phyloP scores from a whole-genome alignment of 2,329 filamentous ascomycete species.

The Elsinoe arachidis region DNA sequence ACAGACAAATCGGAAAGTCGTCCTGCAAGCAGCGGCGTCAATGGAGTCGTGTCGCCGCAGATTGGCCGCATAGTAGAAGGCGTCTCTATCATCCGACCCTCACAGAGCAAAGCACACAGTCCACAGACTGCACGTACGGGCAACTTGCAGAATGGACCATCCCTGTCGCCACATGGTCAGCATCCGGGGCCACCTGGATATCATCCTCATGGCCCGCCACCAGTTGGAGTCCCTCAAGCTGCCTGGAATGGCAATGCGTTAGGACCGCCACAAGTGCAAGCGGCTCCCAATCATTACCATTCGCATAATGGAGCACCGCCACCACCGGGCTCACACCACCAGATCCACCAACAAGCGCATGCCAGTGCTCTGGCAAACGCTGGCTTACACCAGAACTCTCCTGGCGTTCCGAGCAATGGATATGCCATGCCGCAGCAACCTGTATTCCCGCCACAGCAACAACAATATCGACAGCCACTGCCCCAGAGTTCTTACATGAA shows the following conservation, averaged over 20 bases:
- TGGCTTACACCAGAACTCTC: constrained; percentile 18
- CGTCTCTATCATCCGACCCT: constrained; percentile 5
- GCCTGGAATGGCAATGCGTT: constrained; percentile 23
- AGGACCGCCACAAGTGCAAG: constrained; percentile 20
- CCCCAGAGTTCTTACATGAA: constrained; percentile 24
- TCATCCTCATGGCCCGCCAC: constrained; percentile 18
- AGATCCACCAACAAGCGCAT: constrained; percentile 27
- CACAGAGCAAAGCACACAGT: neutral
- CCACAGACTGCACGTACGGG: constrained; percentile 16
- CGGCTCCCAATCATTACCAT: constrained; percentile 13
- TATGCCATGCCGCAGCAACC: constrained; percentile 15
- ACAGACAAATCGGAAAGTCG: constrained; percentile 18
- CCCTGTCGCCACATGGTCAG: constrained; percentile 38
- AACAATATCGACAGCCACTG: constrained; percentile 18
- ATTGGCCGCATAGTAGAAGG: constrained; percentile 6
- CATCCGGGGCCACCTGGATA: constrained; percentile 34
- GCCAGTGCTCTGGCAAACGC: constrained; percentile 22
- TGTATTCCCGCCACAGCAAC: constrained; percentile 18
- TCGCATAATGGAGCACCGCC: constrained; percentile 18
- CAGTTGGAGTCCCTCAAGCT: constrained; percentile 21
- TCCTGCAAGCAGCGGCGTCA: constrained; percentile 16
- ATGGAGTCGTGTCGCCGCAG: constrained; percentile 10
- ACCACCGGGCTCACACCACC: constrained; percentile 19
- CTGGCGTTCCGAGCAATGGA: constrained; percentile 15
- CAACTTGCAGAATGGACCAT: constrained; percentile 26